Evolutionary conservation across 2,329 filamentous ascomycete genomes (phyloP).

Genomic region (Xylaria sp.): DNA sequence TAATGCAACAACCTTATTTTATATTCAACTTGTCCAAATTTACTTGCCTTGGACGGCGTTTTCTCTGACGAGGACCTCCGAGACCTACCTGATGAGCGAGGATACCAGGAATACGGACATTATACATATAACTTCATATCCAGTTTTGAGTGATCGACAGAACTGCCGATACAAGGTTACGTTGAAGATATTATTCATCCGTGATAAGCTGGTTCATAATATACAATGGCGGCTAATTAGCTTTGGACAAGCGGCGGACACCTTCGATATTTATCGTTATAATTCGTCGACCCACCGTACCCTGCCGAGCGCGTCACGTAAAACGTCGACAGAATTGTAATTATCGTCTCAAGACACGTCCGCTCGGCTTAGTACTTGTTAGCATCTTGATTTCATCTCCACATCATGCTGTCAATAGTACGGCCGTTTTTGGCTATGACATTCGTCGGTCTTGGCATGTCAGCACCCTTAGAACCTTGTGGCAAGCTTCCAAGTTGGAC

Average conservation of each 20-base stretch:
- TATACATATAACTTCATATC: too few species aligned
- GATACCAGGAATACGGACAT: too few species aligned
- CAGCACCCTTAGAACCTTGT: constrained; percentile 24
- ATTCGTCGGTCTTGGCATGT: constrained; percentile 14
- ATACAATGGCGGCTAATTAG: constrained; percentile 28
- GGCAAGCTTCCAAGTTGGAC: constrained; percentile 31
- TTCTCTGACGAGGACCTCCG: too few species aligned
- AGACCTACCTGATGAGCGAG: too few species aligned
- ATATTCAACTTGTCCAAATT: too few species aligned
- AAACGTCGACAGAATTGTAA: not conserved
- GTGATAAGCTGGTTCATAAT: constrained; percentile 3
- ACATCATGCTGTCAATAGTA: constrained; percentile 23
- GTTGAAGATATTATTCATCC: constrained; percentile 8
- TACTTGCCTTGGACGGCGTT: too few species aligned
- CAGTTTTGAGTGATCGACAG: too few species aligned
- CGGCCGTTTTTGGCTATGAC: constrained; percentile 14
- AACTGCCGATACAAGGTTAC: constrained; percentile 24
- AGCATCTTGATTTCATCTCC: not conserved
- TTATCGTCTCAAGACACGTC: not conserved
- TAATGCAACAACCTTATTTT: too few species aligned
- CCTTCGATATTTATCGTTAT: constrained; percentile 15
- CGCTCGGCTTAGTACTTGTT: not conserved
- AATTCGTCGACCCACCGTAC: not conserved
- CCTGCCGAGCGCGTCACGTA: constrained; percentile 5
- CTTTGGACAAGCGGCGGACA: not conserved